Conservation (phyloP, 768 basidiomycete species). For the Chalciporus piperatus region DNA sequence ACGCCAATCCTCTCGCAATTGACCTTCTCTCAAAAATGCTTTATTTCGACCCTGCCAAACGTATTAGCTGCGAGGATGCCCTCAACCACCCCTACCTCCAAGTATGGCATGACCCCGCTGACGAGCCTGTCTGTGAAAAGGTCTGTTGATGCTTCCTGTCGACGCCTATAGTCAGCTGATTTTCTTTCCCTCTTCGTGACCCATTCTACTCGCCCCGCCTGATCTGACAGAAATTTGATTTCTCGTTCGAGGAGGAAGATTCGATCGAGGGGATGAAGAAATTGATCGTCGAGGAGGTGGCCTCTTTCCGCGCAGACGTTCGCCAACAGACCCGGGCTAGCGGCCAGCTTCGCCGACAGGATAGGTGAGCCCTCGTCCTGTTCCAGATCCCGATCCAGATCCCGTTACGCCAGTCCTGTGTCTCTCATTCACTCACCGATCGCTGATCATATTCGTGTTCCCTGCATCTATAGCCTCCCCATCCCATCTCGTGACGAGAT, state of each 20-base stretch:
- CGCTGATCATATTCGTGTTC: not conserved
- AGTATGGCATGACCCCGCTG: constrained; percentile 97
- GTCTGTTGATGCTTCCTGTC: constrained; percentile 40
- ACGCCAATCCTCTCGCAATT: constrained; percentile 90
- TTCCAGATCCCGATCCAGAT: not conserved
- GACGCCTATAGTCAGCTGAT: not conserved
- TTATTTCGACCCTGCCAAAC: constrained; percentile 94
- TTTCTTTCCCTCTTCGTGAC: not conserved
- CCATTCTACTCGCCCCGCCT: not conserved
- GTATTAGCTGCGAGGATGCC: constrained; percentile 95
- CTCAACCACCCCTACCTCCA: constrained; percentile 91
- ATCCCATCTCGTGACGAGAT: constrained; percentile 83
- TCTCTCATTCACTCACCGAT: not conserved
- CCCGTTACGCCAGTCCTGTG: too few relatives aligned
- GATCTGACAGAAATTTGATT: constrained; percentile 78
- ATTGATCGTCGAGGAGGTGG: constrained; percentile 91
- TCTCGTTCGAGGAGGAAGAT: constrained; percentile 95
- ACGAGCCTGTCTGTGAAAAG: constrained; percentile 82
- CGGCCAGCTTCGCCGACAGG: constrained; percentile 73
- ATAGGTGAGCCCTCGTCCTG: constrained; percentile 47
- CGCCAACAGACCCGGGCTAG: constrained; percentile 75
- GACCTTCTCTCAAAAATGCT: constrained; percentile 90
- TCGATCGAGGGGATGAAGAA: constrained; percentile 96
- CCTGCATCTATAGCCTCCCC: constrained; percentile 51
- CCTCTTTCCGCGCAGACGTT: constrained; percentile 84